Percentiles rank a stretch among this genome's conserved stretches.
These are phyloP conservation scores for Hura crepitans DNA, from an alignment of 441 rosid genomes.

Conservation along the genomic window DNA sequence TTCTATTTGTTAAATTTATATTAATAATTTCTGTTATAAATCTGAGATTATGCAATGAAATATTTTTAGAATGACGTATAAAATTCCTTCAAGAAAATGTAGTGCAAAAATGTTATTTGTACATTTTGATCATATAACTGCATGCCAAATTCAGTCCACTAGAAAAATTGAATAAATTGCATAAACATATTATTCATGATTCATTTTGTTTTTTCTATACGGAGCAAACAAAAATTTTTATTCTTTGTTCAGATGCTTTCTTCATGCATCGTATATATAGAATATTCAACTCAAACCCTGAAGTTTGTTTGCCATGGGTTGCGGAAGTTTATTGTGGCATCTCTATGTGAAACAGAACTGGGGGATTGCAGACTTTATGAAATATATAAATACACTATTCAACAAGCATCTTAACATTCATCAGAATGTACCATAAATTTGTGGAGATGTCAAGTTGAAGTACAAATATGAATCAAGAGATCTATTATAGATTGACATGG, in stretches of 20 bases:
- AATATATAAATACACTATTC: background rate
- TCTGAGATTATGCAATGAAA: background rate
- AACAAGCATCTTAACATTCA: background rate
- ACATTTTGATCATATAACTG: background rate
- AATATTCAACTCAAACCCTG: background rate
- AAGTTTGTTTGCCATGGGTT: background rate
- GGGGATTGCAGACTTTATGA: background rate
- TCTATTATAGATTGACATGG: background rate
- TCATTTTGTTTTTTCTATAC: background rate
- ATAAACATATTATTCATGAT: background rate
- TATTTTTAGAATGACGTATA: background rate
- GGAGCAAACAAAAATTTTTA: background rate
- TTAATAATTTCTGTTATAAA: background rate
- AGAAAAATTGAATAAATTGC: background rate
- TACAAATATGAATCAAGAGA: slow-evolving; percentile 2
- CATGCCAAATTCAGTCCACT: background rate
- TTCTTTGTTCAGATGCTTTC: background rate
- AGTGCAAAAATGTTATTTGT: background rate
- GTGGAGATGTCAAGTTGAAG: background rate
- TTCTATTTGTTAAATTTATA: background rate
- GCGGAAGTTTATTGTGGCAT: background rate
- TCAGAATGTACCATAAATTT: too few relatives aligned
- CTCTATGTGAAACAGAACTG: background rate
- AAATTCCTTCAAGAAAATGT: background rate
- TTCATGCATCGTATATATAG: background rate